phyloP scores from a whole-genome alignment of 1,284 basidiomycete genomes.

The Exsudoporus floridanus region DNA sequence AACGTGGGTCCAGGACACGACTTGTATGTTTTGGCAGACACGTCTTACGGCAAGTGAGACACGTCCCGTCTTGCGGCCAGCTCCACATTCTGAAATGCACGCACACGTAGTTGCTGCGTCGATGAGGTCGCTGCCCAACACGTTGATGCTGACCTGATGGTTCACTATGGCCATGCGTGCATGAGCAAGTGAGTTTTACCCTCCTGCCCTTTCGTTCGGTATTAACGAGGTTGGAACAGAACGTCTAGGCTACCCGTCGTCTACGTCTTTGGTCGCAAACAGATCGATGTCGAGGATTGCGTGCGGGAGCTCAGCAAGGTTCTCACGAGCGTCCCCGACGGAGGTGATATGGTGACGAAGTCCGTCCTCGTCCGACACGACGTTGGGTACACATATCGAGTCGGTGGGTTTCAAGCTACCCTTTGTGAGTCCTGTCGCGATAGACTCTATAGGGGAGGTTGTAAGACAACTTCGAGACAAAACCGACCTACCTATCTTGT shows the following conservation, averaged over 20 bases:
- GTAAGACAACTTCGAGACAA: slow-evolving; percentile 32
- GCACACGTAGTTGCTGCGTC: slow-evolving; percentile 79
- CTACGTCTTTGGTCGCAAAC: slow-evolving; percentile 80
- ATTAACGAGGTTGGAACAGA: slow-evolving; percentile 38
- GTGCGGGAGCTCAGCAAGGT: slow-evolving; percentile 43
- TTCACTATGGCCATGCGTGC: slow-evolving; percentile 98
- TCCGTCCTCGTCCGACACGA: slow-evolving; percentile 69
- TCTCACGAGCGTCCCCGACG: slow-evolving; percentile 22
- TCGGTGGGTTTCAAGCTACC: slow-evolving; percentile 44
- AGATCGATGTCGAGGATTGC: slow-evolving; percentile 53
- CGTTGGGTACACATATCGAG: slow-evolving; percentile 75
- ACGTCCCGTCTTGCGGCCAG: not conserved
- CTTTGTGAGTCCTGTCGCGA: not conserved
- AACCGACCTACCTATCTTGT: slow-evolving; percentile 16
- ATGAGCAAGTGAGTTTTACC: slow-evolving; percentile 70
- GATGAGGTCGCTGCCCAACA: slow-evolving; percentile 97
- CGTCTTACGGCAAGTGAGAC: slow-evolving; percentile 89
- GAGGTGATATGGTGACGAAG: slow-evolving; percentile 6
- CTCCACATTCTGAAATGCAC: slow-evolving; percentile 6
- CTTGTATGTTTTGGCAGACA: slow-evolving; percentile 92
- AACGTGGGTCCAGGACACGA: slow-evolving; percentile 53
- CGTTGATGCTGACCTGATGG: slow-evolving; percentile 86
- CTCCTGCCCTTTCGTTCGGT: not conserved
- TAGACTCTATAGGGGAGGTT: slow-evolving; percentile 37
- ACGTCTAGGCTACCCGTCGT: slow-evolving; percentile 80